phyloP scores from a whole-genome alignment of 2,329 filamentous ascomycete genomes.

The Colletotrichum cereale region DNA sequence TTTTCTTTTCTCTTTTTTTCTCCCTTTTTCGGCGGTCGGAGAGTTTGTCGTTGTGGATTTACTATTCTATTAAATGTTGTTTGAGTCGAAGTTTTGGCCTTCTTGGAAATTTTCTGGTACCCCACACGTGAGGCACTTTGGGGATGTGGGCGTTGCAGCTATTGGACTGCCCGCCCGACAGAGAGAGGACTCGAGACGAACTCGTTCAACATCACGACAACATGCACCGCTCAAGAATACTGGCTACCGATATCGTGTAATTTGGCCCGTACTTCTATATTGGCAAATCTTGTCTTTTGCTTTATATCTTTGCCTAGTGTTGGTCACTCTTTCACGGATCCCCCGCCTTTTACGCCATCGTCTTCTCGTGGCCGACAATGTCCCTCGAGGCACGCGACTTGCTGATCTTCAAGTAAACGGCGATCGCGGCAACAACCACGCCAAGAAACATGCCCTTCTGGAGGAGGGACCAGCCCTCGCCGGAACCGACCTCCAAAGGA shows the following conservation, averaged over 20 bases:
- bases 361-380: conserved; percentile 58
- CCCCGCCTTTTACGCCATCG: conserved; percentile 50
- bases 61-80: conserved; percentile 9
- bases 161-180: conserved; percentile 16
- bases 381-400: conserved; percentile 47
- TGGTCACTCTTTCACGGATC: neutral
- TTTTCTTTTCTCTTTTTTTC: neutral
- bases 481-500: conserved; percentile 45
- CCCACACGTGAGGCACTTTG: conserved; percentile 39
- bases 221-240: too few species aligned
- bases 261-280: neutral
- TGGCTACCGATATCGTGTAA: too few species aligned
- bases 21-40: neutral
- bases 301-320: conserved; percentile 3
- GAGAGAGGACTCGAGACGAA: neutral
- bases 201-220: conserved; percentile 1
- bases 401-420: conserved; percentile 58
- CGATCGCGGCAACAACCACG: conserved; percentile 61
- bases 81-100: conserved; percentile 30
- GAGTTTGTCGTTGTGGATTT: conserved; percentile 2
- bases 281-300: conserved; percentile 17
- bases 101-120: conserved; percentile 38
- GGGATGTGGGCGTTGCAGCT: conserved; percentile 28
- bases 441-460: conserved; percentile 65
- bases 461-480: conserved; percentile 56